Conservation (phyloP, 306 rosid genomes). For the Abrus pulchellus region DNA sequence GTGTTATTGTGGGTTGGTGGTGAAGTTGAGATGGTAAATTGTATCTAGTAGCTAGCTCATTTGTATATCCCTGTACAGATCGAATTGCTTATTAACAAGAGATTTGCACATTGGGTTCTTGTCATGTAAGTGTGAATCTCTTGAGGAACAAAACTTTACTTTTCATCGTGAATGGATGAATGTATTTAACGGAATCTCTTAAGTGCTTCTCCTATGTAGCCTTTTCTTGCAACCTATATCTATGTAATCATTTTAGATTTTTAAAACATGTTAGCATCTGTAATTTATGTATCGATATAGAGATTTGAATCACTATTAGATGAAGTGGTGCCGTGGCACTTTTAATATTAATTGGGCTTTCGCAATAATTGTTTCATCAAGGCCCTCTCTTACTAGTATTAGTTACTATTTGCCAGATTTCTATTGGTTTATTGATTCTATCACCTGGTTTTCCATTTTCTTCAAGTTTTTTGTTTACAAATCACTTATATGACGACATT, state of each 20-base stretch:
- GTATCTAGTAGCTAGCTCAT: slow-evolving; percentile 62
- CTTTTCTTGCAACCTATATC: not conserved
- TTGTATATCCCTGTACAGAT: slow-evolving; percentile 93
- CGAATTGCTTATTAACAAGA: slow-evolving; percentile 56
- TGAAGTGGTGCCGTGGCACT: too few relatives aligned
- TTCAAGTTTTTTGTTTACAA: too few relatives aligned
- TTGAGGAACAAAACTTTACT: not conserved
- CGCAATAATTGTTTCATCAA: too few relatives aligned
- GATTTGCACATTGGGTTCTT: slow-evolving; percentile 47
- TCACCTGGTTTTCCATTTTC: too few relatives aligned
- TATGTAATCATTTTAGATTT: not conserved
- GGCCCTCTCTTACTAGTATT: too few relatives aligned
- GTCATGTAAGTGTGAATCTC: slow-evolving; percentile 31
- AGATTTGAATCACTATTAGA: too few relatives aligned
- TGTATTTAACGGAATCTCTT: not conserved
- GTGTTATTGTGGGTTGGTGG: slow-evolving; percentile 79
- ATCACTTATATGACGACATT: too few relatives aligned
- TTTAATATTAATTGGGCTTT: too few relatives aligned
- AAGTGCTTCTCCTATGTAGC: not conserved
- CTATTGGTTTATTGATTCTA: too few relatives aligned
- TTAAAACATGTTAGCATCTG: not conserved
- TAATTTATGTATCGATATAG: not conserved
- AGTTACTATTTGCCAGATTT: too few relatives aligned
- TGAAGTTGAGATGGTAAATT: slow-evolving; percentile 82
- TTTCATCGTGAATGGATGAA: not conserved